Conservation (phyloP, 2,329 filamentous ascomycete genomes). For the Exserohilum rostratum region DNA sequence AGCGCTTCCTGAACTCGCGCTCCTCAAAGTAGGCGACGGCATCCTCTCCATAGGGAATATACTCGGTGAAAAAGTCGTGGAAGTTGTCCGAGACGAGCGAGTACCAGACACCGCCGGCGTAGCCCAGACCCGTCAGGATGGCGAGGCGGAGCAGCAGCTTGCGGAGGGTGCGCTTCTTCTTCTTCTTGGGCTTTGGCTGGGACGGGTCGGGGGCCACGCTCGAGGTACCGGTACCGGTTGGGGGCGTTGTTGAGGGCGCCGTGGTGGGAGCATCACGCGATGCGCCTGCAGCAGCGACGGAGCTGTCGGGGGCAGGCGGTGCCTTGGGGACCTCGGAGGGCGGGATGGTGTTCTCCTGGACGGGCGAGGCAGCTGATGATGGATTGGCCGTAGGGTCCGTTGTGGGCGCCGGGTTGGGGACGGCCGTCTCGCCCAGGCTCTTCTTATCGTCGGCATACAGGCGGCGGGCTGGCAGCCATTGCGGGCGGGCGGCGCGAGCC, state of each 20-base stretch:
- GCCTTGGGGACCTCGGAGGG: constrained; percentile 56
- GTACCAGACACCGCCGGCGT: constrained; percentile 88
- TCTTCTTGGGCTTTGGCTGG: constrained; percentile 62
- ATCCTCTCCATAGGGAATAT: constrained; percentile 91
- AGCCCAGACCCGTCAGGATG: constrained; percentile 77
- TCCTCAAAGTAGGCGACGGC: constrained; percentile 95
- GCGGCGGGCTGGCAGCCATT: constrained; percentile 52
- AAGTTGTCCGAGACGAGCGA: constrained; percentile 95
- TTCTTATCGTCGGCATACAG: constrained; percentile 58
- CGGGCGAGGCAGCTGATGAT: constrained; percentile 26
- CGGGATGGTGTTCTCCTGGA: constrained; percentile 51
- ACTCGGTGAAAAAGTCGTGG: constrained; percentile 99
- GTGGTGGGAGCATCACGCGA: constrained; percentile 41
- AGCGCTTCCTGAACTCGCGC: constrained; percentile 86
- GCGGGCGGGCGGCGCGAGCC: constrained; percentile 42
- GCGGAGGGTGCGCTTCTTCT: constrained; percentile 73
- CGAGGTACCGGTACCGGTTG: constrained; percentile 52
- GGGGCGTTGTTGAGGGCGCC: constrained; percentile 45
- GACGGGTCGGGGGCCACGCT: constrained; percentile 51
- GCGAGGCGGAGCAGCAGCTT: constrained; percentile 75
- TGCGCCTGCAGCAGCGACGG: constrained; percentile 37
- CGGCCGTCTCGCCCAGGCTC: constrained; percentile 47
- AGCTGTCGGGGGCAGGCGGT: constrained; percentile 51
- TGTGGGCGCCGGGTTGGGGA: constrained; percentile 44
- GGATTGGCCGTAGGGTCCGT: constrained; percentile 1